These are phyloP conservation scores for Talaromyces stipitatus DNA, from an alignment of 495 filamentous ascomycete genomes.

Conservation along the genomic window DNA sequence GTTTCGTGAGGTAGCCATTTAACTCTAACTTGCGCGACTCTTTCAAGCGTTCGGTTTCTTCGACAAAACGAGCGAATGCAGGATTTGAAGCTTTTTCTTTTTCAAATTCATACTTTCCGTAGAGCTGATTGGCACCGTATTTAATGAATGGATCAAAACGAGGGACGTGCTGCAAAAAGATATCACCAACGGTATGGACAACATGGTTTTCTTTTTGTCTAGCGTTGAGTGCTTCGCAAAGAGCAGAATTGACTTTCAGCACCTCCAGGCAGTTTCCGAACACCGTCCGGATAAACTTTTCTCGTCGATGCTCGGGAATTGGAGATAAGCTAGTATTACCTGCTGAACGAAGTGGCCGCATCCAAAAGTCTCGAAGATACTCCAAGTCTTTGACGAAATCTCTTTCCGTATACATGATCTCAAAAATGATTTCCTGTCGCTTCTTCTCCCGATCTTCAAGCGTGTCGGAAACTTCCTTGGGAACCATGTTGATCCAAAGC, in stretches of 20 bases:
- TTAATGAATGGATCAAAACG: slow-evolving; percentile 93
- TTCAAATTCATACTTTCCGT: slow-evolving; percentile 97
- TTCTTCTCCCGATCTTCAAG: slow-evolving; percentile 91
- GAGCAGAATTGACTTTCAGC: slow-evolving; percentile 75
- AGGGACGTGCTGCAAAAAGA: slow-evolving; percentile 87
- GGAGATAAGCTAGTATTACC: slow-evolving; percentile 64
- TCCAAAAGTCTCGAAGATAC: slow-evolving; percentile 98
- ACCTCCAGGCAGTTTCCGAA: slow-evolving; percentile 97
- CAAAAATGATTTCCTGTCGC: slow-evolving; percentile 94
- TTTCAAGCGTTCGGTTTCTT: slow-evolving; percentile 92
- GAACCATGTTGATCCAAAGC: slow-evolving; percentile 98
- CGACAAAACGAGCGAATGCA: slow-evolving; percentile 83
- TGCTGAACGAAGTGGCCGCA: slow-evolving; percentile 72
- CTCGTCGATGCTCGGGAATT: slow-evolving; percentile 80
- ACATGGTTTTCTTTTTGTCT: slow-evolving; percentile 85
- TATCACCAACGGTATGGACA: slow-evolving; percentile 84
- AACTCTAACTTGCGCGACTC: slow-evolving; percentile 95
- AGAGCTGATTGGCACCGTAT: slow-evolving; percentile 93
- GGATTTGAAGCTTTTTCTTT: slow-evolving; percentile 86
- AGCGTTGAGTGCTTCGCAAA: slow-evolving; percentile 80
- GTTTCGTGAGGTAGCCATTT: slow-evolving; percentile 97
- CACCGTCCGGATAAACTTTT: slow-evolving; percentile 86
- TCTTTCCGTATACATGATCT: slow-evolving; percentile 97
- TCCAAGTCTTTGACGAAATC: slow-evolving; percentile 99
- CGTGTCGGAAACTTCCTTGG: slow-evolving; percentile 86